Conservation (phyloP, 805 yeast species). For the Yamadazyma endophytica region DNA sequence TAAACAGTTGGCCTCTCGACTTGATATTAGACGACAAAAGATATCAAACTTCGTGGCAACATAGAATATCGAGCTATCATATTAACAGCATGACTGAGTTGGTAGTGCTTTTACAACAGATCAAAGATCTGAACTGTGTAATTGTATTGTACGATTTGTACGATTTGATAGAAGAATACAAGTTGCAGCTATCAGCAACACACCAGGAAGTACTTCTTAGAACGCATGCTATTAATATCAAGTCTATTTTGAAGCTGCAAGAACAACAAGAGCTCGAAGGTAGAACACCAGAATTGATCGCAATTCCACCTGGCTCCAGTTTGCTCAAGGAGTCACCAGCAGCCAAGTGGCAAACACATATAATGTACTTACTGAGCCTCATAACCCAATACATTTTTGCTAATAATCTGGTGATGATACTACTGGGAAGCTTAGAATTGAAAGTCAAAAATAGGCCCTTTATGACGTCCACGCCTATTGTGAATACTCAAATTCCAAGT, state of each 20-base stretch:
- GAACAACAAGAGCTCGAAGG: constrained; percentile 22
- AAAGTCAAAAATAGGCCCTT: no score
- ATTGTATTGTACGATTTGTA: constrained; percentile 29
- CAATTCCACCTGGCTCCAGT: constrained; percentile 25
- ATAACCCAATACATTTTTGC: constrained; percentile 18
- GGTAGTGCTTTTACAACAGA: constrained; percentile 5
- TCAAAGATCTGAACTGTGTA: constrained; percentile 11
- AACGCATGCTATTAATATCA: constrained; percentile 26
- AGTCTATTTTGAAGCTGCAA: constrained; percentile 14
- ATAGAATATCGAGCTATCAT: constrained; percentile 3
- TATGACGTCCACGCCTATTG: no score
- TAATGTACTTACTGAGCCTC: constrained; percentile 20
- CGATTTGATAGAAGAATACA: constrained; percentile 31
- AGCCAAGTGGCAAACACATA: constrained; percentile 26
- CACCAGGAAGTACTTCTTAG: constrained; percentile 31
- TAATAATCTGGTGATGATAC: constrained; percentile 21
- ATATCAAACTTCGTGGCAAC: constrained; percentile 18
- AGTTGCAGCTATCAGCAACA: constrained; percentile 25
- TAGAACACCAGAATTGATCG: constrained; percentile 16
- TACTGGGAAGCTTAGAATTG: constrained; percentile 23
- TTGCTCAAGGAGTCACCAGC: constrained; percentile 26
- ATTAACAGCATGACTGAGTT: constrained; percentile 8
- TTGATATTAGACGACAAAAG: constrained; percentile 15
- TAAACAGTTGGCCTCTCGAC: constrained; percentile 26
- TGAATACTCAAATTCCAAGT: background rate